phyloP scores from a whole-genome alignment of 2,329 filamentous ascomycete genomes.

The Claviceps arundinis region DNA sequence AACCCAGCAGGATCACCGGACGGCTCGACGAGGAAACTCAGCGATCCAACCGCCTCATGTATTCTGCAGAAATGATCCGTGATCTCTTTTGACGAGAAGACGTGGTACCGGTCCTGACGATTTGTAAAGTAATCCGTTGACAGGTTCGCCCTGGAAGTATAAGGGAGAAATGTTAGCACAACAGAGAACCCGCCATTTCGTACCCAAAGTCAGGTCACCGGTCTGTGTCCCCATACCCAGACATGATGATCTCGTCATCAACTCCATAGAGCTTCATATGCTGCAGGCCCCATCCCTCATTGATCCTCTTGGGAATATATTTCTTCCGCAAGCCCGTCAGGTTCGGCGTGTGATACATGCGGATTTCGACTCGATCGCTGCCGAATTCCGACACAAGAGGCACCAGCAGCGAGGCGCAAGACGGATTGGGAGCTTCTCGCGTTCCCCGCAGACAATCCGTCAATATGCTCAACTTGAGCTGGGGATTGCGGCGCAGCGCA shows the following conservation, averaged over 20 bases:
- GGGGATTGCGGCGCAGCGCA: slow-evolving; percentile 59
- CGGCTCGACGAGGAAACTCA: slow-evolving; percentile 72
- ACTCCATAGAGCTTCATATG: slow-evolving; percentile 98
- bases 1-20: slow-evolving; percentile 42
- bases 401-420: slow-evolving; percentile 76
- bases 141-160: slow-evolving; percentile 55
- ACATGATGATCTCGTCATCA: slow-evolving; percentile 91
- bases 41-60: slow-evolving; percentile 60
- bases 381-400: slow-evolving; percentile 80
- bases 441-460: slow-evolving; percentile 88
- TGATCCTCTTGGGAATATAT: slow-evolving; percentile 76
- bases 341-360: slow-evolving; percentile 98
- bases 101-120: slow-evolving; percentile 84
- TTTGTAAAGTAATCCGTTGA: slow-evolving; percentile 94
- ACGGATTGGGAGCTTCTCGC: slow-evolving; percentile 72
- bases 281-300: slow-evolving; percentile 95
- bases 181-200: not conserved
- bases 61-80: slow-evolving; percentile 72
- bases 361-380: slow-evolving; percentile 77
- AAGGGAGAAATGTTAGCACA: not conserved
- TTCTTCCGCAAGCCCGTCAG: slow-evolving; percentile 76
- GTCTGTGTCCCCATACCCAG: slow-evolving; percentile 42
- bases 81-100: slow-evolving; percentile 68
- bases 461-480: slow-evolving; percentile 73
- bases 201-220: not conserved